Conservation (phyloP, 2,329 filamentous ascomycete genomes). For the Ilyonectria destructans region DNA sequence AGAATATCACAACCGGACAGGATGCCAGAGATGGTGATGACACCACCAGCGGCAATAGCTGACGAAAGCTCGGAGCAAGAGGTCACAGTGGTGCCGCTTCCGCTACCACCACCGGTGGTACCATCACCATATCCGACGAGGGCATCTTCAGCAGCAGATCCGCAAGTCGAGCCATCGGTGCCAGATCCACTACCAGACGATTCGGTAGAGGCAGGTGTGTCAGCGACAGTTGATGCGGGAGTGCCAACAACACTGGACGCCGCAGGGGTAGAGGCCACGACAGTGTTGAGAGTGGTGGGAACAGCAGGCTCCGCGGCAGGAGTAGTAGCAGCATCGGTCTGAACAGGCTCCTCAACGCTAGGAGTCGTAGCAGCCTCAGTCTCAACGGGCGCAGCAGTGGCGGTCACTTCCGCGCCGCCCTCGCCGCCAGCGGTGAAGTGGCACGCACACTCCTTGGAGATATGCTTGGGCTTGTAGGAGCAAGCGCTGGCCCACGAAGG, state of each 20-base stretch:
- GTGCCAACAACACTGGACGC: conserved; percentile 6
- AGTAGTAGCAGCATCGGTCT: conserved; percentile 9
- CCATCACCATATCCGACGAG: conserved; percentile 53
- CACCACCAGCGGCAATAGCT: conserved; percentile 57
- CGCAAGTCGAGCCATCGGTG: conserved; percentile 36
- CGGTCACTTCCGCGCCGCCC: conserved; percentile 22
- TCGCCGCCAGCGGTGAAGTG: conserved; percentile 44
- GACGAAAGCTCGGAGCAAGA: conserved; percentile 59
- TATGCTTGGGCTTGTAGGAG: conserved; percentile 47
- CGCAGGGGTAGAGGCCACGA: conserved; percentile 26
- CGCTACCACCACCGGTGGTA: conserved; percentile 64
- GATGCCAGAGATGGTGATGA: conserved; percentile 62
- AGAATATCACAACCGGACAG: conserved; percentile 59
- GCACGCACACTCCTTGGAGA: conserved; percentile 54
- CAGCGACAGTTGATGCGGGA: conserved; percentile 18
- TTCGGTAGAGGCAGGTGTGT: conserved; percentile 9
- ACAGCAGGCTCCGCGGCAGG: conserved; percentile 19
- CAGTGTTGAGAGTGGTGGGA: conserved; percentile 39
- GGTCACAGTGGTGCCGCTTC: conserved; percentile 62
- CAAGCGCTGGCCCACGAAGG: conserved; percentile 52
- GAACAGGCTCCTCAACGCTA: conserved; percentile 3
- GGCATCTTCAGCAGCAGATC: conserved; percentile 38
- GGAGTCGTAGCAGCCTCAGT: not conserved
- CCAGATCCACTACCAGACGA: conserved; percentile 22
- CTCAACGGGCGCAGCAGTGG: conserved; percentile 2